Evolutionary conservation across 1,284 basidiomycete genomes (phyloP).

Genomic region (Microbotryum violaceum): DNA sequence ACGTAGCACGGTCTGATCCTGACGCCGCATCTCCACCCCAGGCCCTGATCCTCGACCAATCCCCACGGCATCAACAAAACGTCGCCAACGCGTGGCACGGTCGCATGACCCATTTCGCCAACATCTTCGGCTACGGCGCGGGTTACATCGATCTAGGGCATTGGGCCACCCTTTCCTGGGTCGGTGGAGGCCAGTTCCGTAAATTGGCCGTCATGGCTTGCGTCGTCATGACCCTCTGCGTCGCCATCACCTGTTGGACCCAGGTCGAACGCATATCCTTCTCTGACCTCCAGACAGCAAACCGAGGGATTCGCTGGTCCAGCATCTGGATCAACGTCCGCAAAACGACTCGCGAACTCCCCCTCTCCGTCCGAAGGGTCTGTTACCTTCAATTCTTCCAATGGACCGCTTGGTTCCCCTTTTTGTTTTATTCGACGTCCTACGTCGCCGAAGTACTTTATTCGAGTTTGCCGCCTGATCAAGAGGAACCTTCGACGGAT

Average conservation of each 20-base stretch:
- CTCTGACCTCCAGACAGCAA: too few relatives aligned
- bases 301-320: too few relatives aligned
- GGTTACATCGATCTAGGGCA: slow-evolving; percentile 77
- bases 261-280: slow-evolving; percentile 46
- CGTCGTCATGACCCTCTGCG: slow-evolving; percentile 66
- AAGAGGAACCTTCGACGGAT: slow-evolving; percentile 55
- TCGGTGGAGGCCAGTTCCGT: slow-evolving; percentile 92
- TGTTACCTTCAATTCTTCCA: slow-evolving; percentile 82
- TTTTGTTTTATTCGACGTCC: slow-evolving; percentile 61
- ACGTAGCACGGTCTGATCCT: too few relatives aligned
- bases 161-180: slow-evolving; percentile 47
- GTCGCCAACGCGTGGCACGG: slow-evolving; percentile 98
- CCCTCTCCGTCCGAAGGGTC: slow-evolving; percentile 67
- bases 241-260: slow-evolving; percentile 75
- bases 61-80: slow-evolving; percentile 77
- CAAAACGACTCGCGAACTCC: slow-evolving; percentile 47
- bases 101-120: slow-evolving; percentile 88
- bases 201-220: slow-evolving; percentile 87
- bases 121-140: slow-evolving; percentile 70
- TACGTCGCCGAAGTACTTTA: slow-evolving; percentile 32
- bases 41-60: slow-evolving; percentile 74
- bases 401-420: slow-evolving; percentile 63
- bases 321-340: too few relatives aligned
- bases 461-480: slow-evolving; percentile 42
- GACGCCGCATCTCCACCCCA: background rate